Evolutionary conservation across 2,329 filamentous ascomycete genomes (phyloP).

Genomic region (Aspergillus alliaceus): DNA sequence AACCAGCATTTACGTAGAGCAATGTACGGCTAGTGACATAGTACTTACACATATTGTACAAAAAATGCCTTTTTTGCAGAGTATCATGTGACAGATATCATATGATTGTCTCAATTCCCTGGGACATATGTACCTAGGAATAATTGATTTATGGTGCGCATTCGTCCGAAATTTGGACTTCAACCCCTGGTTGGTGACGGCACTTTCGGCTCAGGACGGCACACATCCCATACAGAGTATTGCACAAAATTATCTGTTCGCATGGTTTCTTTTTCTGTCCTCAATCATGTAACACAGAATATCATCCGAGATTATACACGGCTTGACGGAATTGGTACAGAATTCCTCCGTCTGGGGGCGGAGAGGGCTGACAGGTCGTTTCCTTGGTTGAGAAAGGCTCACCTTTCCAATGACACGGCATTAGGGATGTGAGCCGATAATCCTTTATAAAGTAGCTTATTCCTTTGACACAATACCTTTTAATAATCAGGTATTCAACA

Average conservation of each 20-base stretch:
- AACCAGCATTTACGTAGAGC: not conserved
- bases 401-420: not conserved
- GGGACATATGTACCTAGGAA: too few relatives aligned
- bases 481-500: not conserved
- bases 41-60: not conserved
- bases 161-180: too few relatives aligned
- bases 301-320: not conserved
- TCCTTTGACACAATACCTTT: not conserved
- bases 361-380: not conserved
- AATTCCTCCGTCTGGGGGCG: not conserved
- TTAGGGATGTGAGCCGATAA: not conserved
- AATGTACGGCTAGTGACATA: not conserved
- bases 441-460: not conserved
- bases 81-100: too few relatives aligned
- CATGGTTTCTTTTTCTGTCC: not conserved
- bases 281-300: not conserved
- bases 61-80: not conserved
- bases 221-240: too few relatives aligned
- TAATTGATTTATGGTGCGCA: too few relatives aligned
- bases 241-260: not conserved
- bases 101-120: too few relatives aligned
- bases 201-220: too few relatives aligned
- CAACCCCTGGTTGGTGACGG: too few relatives aligned
- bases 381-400: not conserved
- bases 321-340: not conserved